Evolutionary conservation across 331 rosid species (phyloP).

Genomic region (Malus hybrid): DNA sequence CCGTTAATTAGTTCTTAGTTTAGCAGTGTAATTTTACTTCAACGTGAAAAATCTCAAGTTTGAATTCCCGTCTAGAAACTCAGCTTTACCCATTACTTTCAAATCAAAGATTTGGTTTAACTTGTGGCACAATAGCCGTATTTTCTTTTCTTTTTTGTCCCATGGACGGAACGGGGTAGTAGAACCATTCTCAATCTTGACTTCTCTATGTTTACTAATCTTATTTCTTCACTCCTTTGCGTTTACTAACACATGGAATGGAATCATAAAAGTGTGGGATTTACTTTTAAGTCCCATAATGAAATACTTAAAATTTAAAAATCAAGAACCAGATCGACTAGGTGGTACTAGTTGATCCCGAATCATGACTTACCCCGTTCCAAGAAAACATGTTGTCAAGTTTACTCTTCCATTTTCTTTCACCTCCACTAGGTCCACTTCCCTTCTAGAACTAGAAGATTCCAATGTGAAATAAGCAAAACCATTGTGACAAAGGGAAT

Average conservation of each 20-base stretch:
- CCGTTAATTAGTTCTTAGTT: too few species aligned
- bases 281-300: background rate
- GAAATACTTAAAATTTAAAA: background rate
- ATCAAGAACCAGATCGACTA: background rate
- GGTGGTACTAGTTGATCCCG: background rate
- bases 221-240: too few species aligned
- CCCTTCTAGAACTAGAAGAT: background rate
- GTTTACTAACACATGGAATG: too few species aligned
- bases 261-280: too few species aligned
- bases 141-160: too few species aligned
- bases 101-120: background rate
- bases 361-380: background rate
- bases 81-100: background rate
- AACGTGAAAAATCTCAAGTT: too few species aligned
- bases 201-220: too few species aligned
- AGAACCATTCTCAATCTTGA: too few species aligned
- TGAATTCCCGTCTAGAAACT: too few species aligned
- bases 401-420: background rate
- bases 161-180: too few species aligned
- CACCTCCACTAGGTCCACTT: background rate
- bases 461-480: background rate
- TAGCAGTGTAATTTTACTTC: background rate
- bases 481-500: background rate
- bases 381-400: background rate
- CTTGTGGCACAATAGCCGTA: background rate